These are phyloP conservation scores for Tremella mesenterica DNA, from an alignment of 768 basidiomycete genomes.

Conservation along the genomic window DNA sequence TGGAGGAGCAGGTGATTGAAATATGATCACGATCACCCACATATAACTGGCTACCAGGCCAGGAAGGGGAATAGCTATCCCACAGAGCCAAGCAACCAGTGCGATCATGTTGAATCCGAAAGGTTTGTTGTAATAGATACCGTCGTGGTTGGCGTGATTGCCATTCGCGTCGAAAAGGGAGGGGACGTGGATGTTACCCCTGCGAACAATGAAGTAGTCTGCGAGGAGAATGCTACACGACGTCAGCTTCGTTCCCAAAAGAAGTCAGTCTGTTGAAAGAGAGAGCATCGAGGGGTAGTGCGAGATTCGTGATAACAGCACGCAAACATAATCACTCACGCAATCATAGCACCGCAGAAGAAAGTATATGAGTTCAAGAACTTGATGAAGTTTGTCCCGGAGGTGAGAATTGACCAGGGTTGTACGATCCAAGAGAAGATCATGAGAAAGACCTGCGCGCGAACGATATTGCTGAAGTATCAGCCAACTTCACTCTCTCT, in stretches of 20 bases:
- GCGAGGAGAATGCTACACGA: background rate
- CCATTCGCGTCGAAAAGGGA: slow-evolving; percentile 3
- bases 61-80: slow-evolving; percentile 53
- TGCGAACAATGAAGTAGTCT: slow-evolving; percentile 6
- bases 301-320: background rate
- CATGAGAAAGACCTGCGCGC: slow-evolving; percentile 1
- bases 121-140: slow-evolving; percentile 4
- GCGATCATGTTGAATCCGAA: slow-evolving; percentile 7
- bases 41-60: slow-evolving; percentile 47
- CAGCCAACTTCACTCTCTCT: too few relatives aligned
- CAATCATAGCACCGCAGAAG: background rate
- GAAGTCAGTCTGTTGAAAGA: too few relatives aligned
- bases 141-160: background rate
- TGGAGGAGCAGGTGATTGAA: too few relatives aligned
- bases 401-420: slow-evolving; percentile 4
- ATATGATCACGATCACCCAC: background rate
- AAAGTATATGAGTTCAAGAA: slow-evolving; percentile 2
- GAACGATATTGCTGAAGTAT: background rate
- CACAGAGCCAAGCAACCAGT: slow-evolving; percentile 5
- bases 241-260: too few relatives aligned
- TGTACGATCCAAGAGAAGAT: slow-evolving; percentile 2
- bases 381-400: slow-evolving; percentile 1
- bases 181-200: slow-evolving; percentile 5
- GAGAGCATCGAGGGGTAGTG: background rate
- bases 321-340: too few relatives aligned